Base-by-base conservation (phyloP, 495 filamentous ascomycete species). In the Hypoxylon cercidicola region DNA sequence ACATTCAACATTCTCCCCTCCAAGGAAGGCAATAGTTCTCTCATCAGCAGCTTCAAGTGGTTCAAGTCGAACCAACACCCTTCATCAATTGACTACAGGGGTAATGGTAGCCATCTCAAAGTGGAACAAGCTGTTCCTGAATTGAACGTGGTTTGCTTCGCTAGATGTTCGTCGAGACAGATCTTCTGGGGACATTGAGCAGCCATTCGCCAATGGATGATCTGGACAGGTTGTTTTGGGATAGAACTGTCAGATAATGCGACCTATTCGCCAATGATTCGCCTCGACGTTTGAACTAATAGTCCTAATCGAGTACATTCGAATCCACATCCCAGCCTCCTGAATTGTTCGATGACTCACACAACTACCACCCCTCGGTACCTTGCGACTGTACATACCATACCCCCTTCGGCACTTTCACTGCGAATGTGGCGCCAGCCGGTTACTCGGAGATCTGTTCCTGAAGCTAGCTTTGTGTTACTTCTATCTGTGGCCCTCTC, bases 301-400 rank as follows among this genome's bases (percentile, higher is more conserved):
- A 32, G 30, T 2, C 30, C 34, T 16, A 16, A 37, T 32, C 57
- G 45, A 62, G 32, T 53, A 47, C 19, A 49, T 20, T 13, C 55
- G 16, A 59, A 43, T 59, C 53, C 49, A 53, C 18, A 35, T 60
- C 58, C 69, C 62, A 67, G 34, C 64, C 71, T 62, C 71, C 56
- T 64, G 13, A 70, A 62, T 72, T 69, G 28, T 66, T 43, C 47
- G 19, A 61, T 74, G 71, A 74, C 71, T 74, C 71, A 74, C 59
- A 57, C 20, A 16, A 43, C 51, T 67, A 23, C 56, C 61, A 53
- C 55, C 49, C 60, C 58, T 64, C 43, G 48, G 21, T 37, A 15
- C 20, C 19, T 18, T 45, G 18, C 30, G 53, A 49, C 34, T 41
- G 48, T 46, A 47, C 53, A 57, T 40, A 32, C 45, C 43, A 32